These are phyloP conservation scores for Alternaria arbusti DNA, from an alignment of 2,329 filamentous ascomycete genomes.

Conservation along the genomic window DNA sequence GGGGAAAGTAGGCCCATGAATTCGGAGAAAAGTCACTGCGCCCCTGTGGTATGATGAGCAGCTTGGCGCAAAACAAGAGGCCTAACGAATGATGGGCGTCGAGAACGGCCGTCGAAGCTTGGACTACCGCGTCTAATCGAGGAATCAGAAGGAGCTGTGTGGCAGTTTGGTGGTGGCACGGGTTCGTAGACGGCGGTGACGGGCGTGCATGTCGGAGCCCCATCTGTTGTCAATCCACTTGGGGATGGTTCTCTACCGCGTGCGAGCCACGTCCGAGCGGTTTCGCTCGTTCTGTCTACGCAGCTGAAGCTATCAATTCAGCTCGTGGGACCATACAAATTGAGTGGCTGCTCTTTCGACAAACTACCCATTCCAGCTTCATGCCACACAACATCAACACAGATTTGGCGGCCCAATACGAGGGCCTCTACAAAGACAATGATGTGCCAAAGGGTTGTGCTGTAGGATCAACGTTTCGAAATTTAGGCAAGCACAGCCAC, in stretches of 20 bases:
- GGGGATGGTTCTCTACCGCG: conserved; percentile 17
- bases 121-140: conserved; percentile 8
- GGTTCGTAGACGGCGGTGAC: conserved; percentile 10
- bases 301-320: conserved; percentile 31
- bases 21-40: conserved; percentile 19
- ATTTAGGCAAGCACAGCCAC: conserved; percentile 36
- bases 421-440: conserved; percentile 3
- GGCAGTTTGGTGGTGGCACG: conserved; percentile 34
- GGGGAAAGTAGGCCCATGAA: conserved; percentile 25
- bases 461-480: conserved; percentile 13
- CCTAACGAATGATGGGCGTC: conserved; percentile 23
- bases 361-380: not conserved
- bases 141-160: conserved; percentile 16
- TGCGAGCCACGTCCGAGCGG: conserved; percentile 25
- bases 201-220: conserved; percentile 16
- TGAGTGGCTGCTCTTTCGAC: conserved; percentile 11
- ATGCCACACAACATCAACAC: not conserved
- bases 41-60: conserved; percentile 15
- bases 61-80: conserved; percentile 11
- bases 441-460: conserved; percentile 13
- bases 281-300: conserved; percentile 22
- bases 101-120: conserved; percentile 16
- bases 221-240: conserved; percentile 19
- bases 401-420: not conserved
- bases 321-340: conserved; percentile 24